A percentile compares a stretch with the other conserved stretches of the same genome.
Conservation (phyloP, 805 yeast genomes). For the Kuraishia hungarica region DNA sequence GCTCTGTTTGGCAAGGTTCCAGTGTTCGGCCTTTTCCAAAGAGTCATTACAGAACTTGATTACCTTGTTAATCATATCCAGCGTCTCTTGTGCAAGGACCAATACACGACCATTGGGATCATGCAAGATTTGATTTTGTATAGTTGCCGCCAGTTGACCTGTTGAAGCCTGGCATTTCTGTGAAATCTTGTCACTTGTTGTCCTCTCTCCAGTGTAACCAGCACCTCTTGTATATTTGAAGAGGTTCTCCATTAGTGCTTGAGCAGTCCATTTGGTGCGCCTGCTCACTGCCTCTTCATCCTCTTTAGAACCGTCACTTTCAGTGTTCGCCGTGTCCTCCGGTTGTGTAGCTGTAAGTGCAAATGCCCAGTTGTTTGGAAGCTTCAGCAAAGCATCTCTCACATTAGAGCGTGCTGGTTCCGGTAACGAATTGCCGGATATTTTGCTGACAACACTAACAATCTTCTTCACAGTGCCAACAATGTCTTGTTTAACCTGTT, state of each 20-base stretch:
- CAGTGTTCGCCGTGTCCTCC: conserved; percentile 15
- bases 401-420: conserved; percentile 77
- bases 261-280: conserved; percentile 8
- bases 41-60: conserved; percentile 82
- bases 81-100: conserved; percentile 78
- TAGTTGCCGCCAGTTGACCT: conserved; percentile 17
- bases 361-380: conserved; percentile 68
- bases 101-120: conserved; percentile 64
- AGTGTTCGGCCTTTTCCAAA: conserved; percentile 73
- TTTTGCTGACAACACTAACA: conserved; percentile 76
- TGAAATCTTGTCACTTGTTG: not conserved
- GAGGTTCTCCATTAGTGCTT: conserved; percentile 18
- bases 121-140: conserved; percentile 19
- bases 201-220: not conserved
- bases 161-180: conserved; percentile 5
- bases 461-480: conserved; percentile 85
- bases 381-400: conserved; percentile 62
- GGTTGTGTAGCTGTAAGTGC: conserved; percentile 7
- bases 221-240: conserved; percentile 15
- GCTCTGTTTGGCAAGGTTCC: conserved; percentile 36
- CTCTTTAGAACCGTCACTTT: conserved; percentile 7
- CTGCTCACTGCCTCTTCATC: conserved; percentile 4
- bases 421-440: conserved; percentile 67
- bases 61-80: conserved; percentile 78
- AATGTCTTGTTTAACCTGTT: conserved; percentile 68